Percentiles rank a stretch among this genome's conserved stretches.
Evolutionary conservation across 2,329 filamentous ascomycete species (phyloP).

Genomic region (Coniochaeta sp.): DNA sequence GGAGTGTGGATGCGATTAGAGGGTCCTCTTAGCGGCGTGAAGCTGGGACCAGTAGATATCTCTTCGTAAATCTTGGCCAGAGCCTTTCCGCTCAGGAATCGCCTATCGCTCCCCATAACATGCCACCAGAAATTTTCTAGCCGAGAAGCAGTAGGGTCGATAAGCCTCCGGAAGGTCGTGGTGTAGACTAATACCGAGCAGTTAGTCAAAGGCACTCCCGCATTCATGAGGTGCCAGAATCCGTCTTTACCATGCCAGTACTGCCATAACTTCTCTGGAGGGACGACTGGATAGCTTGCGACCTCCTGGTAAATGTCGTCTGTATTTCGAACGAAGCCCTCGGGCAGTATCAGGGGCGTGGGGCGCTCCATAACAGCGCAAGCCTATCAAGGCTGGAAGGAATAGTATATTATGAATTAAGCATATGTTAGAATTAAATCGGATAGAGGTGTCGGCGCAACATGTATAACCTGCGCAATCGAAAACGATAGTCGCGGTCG

Average conservation of each 20-base stretch:
- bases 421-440: background rate
- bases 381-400: background rate
- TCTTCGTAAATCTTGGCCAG: constrained; percentile 49
- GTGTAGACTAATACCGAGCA: constrained; percentile 43
- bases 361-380: background rate
- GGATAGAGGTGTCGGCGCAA: background rate
- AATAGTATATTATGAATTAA: background rate
- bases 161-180: constrained; percentile 48
- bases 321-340: constrained; percentile 49
- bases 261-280: constrained; percentile 43
- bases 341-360: constrained; percentile 40
- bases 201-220: background rate
- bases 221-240: background rate
- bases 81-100: constrained; percentile 41
- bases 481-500: background rate
- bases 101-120: constrained; percentile 52
- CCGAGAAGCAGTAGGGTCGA: constrained; percentile 54
- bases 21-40: constrained; percentile 47
- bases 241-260: constrained; percentile 46
- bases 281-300: constrained; percentile 40
- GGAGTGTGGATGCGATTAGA: constrained; percentile 44
- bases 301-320: constrained; percentile 45
- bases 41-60: constrained; percentile 50
- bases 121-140: constrained; percentile 62
- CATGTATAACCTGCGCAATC: background rate